Base-by-base conservation (phyloP, 352 stramenopile species). In the Globisporangium cystogenes region DNA sequence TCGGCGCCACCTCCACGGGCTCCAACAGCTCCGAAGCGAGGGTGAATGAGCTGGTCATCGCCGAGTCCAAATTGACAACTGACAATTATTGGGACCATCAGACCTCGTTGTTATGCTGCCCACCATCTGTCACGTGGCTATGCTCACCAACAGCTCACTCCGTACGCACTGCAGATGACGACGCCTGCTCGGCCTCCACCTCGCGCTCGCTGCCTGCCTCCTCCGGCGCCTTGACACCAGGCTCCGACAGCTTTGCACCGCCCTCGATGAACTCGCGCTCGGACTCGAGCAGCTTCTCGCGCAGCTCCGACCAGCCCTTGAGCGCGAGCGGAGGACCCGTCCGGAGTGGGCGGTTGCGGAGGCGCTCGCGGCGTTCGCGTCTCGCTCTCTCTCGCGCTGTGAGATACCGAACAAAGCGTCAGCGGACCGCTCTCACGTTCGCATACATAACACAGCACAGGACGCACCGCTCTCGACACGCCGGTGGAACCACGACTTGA, bases 201-300 rank as follows among this genome's bases (percentile, higher is more conserved):
- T n/a, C n/a, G n/a, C n/a, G n/a, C n/a, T n/a, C n/a, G n/a, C n/a
- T n/a, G n/a, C n/a, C n/a, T n/a, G 8, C 20, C 18, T 39, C 24
- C 3, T 24, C 39, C 7, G 14, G 21, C 1, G 5, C n/a, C 5
- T 44, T 44, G 15, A 33, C 27, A 1, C 55, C 48, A 3, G 42
- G 55, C 26, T 21, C 29, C 0, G 23, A 10, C 12, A 60, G 48
- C 46, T 48, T 49, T 7, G 15, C 29, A 4, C 41, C 54, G 40
- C 55, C 55, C 20, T 60, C 55, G 40, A 60, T 48, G 40, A 60
- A 60, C 48, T 60, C 48, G 21, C 48, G 48, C 48, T 60, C 55
- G 6, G 29, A 41, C 43, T 57, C 56, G 10, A 62, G 43, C 8
- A 62, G 45, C 50, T 62, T 62, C 21, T 57, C 56, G 39, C 56